Base-by-base conservation (phyloP, 2,329 filamentous ascomycete genomes). In the Fusarium papillatum region DNA sequence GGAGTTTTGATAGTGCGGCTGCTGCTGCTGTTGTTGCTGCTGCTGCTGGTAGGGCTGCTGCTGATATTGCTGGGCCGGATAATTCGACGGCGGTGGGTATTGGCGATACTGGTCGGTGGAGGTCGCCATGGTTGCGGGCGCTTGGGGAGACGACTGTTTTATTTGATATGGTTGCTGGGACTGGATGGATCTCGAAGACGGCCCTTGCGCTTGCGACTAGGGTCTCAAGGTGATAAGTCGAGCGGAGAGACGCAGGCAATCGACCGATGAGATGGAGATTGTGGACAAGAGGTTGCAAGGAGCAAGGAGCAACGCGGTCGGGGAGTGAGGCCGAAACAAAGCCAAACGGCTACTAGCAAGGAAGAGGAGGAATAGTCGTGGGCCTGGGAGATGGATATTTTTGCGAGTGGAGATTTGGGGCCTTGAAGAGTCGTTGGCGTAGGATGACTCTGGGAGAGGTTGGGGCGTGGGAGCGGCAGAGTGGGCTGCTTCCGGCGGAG, bases 111-210 rank as follows among this genome's bases (percentile, higher is more conserved):
- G 81, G 38, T 81, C 80, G 57, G 80, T 73, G 64, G 76, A 82
- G 76, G 81, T 78, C 75, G 83, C 84, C 85, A 86, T 86, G 78
- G 74, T 78, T 78, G 77, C 80, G 77, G 74, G 72, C 66, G 73
- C 74, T 79, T 80, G 80, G 82, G 79, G 71, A 74, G 73, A 72
- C 69, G 73, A 74, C 78, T 79, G 73, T 82, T 84, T 84, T 83
- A 83, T 82, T 79, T 79, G 80, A 79, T 53, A 46, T 62, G 70
- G 64, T 70, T 74, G 71, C 66, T 73, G 63, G 70, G 75, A 55
- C 64, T 69, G 31, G 26, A 76, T 69, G 75, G 76, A 78, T 79
- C 76, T 70, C 65, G 60, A 64, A 48, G 68, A 71, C 63, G 73
- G 78, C 66, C 78, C 73, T 68, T 75, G 70, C 76, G 71, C 70